Evolutionary conservation across 257 asterid genomes (phyloP).

Genomic region (Lycium barbarum): DNA sequence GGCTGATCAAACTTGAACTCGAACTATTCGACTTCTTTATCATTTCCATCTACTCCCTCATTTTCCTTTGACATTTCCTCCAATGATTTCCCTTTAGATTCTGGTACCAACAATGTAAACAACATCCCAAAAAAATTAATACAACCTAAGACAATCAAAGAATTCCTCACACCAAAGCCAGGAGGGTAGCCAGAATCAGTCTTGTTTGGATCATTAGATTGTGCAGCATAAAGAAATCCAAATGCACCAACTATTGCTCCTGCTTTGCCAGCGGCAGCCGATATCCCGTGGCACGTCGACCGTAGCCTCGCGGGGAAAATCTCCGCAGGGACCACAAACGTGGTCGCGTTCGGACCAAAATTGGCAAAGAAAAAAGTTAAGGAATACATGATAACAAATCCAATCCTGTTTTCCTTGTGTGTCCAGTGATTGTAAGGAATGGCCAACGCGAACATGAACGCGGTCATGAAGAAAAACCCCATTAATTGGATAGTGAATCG

Average conservation of each 20-base stretch:
- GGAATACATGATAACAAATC: constrained; percentile 48
- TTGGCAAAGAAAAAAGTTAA: constrained; percentile 57
- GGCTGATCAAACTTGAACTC: too few species aligned
- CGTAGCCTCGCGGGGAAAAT: constrained; percentile 33
- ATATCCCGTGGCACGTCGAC: constrained; percentile 58
- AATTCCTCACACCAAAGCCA: constrained; percentile 47
- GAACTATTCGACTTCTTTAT: too few species aligned
- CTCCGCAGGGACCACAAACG: constrained; percentile 57
- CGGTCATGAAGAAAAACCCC: constrained; percentile 57
- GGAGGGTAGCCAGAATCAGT: constrained; percentile 43
- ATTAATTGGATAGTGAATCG: constrained; percentile 19
- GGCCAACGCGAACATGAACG: constrained; percentile 52
- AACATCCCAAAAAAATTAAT: constrained; percentile 47
- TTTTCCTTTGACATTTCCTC: constrained; percentile 59
- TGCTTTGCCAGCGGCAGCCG: constrained; percentile 50
- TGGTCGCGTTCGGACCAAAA: constrained; percentile 59
- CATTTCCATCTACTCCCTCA: background rate
- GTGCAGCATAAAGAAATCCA: constrained; percentile 54
- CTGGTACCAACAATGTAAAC: constrained; percentile 55
- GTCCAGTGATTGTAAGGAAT: constrained; percentile 54
- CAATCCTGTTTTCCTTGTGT: constrained; percentile 23
- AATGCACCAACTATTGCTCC: constrained; percentile 61
- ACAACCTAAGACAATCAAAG: constrained; percentile 46
- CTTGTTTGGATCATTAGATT: constrained; percentile 34
- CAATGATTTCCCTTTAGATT: constrained; percentile 50